phyloP scores from a whole-genome alignment of 1,139 yeast species.

The Candida pseudocylindracea region DNA sequence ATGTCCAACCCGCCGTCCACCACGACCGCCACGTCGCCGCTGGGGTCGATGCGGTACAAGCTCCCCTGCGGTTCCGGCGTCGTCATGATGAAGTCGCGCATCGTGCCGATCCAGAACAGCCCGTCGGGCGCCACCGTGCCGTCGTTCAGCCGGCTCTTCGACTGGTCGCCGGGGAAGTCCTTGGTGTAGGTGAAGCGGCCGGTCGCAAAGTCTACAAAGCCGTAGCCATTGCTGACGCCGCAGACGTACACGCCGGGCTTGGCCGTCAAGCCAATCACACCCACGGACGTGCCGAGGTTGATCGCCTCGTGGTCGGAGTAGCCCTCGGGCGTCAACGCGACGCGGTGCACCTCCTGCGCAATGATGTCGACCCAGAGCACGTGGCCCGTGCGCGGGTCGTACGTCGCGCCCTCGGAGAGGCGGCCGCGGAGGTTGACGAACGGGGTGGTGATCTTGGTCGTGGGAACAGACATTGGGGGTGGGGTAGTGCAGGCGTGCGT shows the following conservation, averaged over 20 bases:
- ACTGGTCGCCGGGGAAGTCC: not conserved
- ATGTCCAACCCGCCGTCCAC: conserved; percentile 10
- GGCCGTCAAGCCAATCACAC: conserved; percentile 38
- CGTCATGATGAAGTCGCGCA: conserved; percentile 27
- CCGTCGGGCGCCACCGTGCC: conserved; percentile 54
- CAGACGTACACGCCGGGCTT: conserved; percentile 2
- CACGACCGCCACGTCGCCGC: conserved; percentile 12
- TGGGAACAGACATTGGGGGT: too few relatives aligned
- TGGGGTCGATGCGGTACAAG: conserved; percentile 16
- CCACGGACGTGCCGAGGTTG: conserved; percentile 21
- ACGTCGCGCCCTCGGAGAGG: conserved; percentile 46
- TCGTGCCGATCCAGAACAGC: conserved; percentile 47
- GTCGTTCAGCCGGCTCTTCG: conserved; percentile 33
- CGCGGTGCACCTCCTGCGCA: conserved; percentile 31
- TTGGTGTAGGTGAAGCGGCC: not conserved
- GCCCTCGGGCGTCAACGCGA: conserved; percentile 7
- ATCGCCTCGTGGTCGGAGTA: conserved; percentile 16
- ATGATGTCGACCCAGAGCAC: conserved; percentile 54
- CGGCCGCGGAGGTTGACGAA: conserved; percentile 24
- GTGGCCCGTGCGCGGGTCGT: conserved; percentile 30
- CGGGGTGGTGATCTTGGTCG: too few relatives aligned
- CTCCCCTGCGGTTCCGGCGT: conserved; percentile 15
- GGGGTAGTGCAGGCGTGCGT: too few relatives aligned
- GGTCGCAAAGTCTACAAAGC: not conserved
- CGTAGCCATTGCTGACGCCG: too few relatives aligned